Percentiles rank a stretch among this genome's conserved stretches.
Conservation (phyloP, 2,329 filamentous ascomycete species). For the Cladobotryum mycophilum region DNA sequence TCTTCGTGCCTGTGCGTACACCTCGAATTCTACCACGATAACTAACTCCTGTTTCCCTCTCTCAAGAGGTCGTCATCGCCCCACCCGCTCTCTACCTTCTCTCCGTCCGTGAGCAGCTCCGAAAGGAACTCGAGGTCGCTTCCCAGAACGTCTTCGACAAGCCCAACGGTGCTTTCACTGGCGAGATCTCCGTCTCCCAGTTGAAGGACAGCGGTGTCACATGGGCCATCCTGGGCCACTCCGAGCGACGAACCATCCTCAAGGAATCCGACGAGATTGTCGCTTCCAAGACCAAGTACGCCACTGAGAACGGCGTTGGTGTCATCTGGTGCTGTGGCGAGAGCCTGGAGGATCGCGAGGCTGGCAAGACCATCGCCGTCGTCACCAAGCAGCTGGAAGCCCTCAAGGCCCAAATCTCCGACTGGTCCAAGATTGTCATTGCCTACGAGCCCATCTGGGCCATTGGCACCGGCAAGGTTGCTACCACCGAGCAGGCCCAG, state of each 20-base stretch:
- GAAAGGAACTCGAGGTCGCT: conserved; percentile 72
- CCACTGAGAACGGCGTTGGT: conserved; percentile 75
- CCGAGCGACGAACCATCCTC: conserved; percentile 85
- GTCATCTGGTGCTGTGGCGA: conserved; percentile 98
- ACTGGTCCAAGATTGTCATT: conserved; percentile 93
- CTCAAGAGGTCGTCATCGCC: conserved; percentile 87
- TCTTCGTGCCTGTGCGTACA: too few species aligned
- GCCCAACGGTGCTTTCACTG: conserved; percentile 93
- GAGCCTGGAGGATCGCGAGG: conserved; percentile 87
- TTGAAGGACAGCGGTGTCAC: conserved; percentile 81
- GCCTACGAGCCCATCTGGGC: conserved; percentile 99
- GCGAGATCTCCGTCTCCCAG: conserved; percentile 89
- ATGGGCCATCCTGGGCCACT: conserved; percentile 92
- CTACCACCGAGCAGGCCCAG: conserved; percentile 82
- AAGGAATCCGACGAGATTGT: conserved; percentile 81
- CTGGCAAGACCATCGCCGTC: conserved; percentile 75
- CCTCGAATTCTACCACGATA: background rate
- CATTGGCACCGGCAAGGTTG: conserved; percentile 89
- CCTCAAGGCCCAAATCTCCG: conserved; percentile 66
- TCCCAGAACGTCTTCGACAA: conserved; percentile 98
- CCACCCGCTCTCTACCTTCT: conserved; percentile 88
- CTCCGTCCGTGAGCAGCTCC: conserved; percentile 72
- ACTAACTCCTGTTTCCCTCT: background rate
- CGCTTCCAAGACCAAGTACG: conserved; percentile 89
- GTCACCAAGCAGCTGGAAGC: conserved; percentile 81